Evolutionary conservation across 2,329 filamentous ascomycete genomes (phyloP).

Genomic region (Blastomyces parvus): DNA sequence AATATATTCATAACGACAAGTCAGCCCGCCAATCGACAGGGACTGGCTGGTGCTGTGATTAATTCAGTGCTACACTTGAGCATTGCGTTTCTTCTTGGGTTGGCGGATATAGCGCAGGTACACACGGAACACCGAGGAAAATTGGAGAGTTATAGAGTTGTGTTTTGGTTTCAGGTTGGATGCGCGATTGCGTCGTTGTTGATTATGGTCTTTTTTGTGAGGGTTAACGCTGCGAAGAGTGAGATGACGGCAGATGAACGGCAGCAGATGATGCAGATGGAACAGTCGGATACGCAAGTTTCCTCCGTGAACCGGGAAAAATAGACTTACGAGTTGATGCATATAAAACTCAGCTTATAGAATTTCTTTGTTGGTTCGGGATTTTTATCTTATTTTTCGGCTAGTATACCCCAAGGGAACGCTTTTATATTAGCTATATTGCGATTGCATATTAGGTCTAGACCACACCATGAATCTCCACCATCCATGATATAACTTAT

Average conservation of each 20-base stretch:
- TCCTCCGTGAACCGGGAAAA: conserved; percentile 10
- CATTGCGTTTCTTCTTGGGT: conserved; percentile 60
- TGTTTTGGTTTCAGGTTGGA: conserved; percentile 55
- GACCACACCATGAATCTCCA: too few species aligned
- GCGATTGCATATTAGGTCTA: too few species aligned
- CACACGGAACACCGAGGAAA: conserved; percentile 39
- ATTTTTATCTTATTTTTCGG: too few species aligned
- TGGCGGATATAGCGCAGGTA: conserved; percentile 54
- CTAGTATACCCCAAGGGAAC: not conserved
- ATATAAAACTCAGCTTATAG: not conserved
- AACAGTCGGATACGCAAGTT: not conserved
- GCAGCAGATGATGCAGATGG: conserved; percentile 17
- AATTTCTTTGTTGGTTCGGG: not conserved
- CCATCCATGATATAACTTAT: too few species aligned
- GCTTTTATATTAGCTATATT: too few species aligned
- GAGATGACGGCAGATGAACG: conserved; percentile 51
- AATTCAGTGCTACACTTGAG: conserved; percentile 63
- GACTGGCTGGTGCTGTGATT: conserved; percentile 60
- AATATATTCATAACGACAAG: conserved; percentile 70
- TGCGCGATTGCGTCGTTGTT: conserved; percentile 44
- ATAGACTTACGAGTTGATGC: conserved; percentile 3
- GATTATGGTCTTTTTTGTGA: conserved; percentile 46
- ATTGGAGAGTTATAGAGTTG: conserved; percentile 51
- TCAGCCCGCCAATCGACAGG: conserved; percentile 57
- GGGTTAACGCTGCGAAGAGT: conserved; percentile 47